These are phyloP conservation scores for Kazachstania sp. DNA, from an alignment of 1,139 yeast genomes.

Conservation along the genomic window DNA sequence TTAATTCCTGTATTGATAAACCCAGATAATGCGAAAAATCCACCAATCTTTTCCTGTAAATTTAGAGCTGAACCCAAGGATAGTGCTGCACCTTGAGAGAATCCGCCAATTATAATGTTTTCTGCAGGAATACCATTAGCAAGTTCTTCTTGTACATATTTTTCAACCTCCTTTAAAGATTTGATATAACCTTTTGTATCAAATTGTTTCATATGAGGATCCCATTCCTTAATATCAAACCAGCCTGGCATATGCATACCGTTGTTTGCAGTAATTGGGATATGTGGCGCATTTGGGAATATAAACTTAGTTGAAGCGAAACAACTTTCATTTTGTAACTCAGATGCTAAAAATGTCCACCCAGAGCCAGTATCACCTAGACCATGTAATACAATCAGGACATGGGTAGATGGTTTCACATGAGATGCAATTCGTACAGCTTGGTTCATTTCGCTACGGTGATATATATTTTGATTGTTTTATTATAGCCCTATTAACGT, in stretches of 20 bases:
- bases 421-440: conserved; percentile 2
- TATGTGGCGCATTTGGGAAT: conserved; percentile 80
- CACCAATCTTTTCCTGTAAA: conserved; percentile 61
- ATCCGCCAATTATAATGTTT: conserved; percentile 80
- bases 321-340: conserved; percentile 36
- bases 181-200: conserved; percentile 60
- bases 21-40: conserved; percentile 71
- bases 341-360: conserved; percentile 71
- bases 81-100: conserved; percentile 88
- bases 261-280: conserved; percentile 59
- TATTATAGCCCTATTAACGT: too few relatives aligned
- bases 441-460: background rate
- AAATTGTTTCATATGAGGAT: conserved; percentile 44
- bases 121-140: conserved; percentile 57
- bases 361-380: conserved; percentile 88
- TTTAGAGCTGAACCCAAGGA: conserved; percentile 48
- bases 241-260: conserved; percentile 73
- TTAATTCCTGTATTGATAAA: conserved; percentile 39
- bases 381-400: conserved; percentile 80
- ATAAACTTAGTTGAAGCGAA: conserved; percentile 62
- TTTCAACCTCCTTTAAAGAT: conserved; percentile 44
- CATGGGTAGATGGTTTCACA: conserved; percentile 43
- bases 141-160: conserved; percentile 54
- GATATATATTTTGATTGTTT: too few relatives aligned
- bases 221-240: conserved; percentile 62